phyloP scores from a whole-genome alignment of 2,329 filamentous ascomycete genomes.

The Meredithiella fracta region DNA sequence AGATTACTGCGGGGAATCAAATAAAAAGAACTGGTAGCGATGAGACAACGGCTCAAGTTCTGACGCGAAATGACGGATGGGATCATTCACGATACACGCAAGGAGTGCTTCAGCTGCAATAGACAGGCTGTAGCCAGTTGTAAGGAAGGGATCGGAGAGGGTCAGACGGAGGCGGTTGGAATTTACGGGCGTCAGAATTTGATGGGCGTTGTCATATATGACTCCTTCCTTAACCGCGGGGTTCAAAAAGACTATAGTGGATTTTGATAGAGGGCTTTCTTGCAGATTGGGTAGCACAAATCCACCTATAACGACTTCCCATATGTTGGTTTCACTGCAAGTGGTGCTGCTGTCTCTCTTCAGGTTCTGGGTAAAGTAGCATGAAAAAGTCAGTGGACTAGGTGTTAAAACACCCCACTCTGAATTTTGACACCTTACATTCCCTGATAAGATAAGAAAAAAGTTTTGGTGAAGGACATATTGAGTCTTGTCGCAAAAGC shows the following conservation, averaged over 20 bases:
- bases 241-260: constrained; percentile 3
- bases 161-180: not conserved
- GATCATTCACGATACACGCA: constrained; percentile 10
- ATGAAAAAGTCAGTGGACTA: not conserved
- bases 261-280: constrained; percentile 2
- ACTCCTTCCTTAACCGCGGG: not conserved
- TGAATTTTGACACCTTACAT: not conserved
- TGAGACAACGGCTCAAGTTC: constrained; percentile 1
- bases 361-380: not conserved
- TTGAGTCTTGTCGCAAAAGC: not conserved
- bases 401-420: not conserved
- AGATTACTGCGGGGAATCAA: not conserved
- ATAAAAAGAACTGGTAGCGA: not conserved
- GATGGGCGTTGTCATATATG: constrained; percentile 1
- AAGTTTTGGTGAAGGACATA: constrained; percentile 8
- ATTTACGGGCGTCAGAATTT: constrained; percentile 7
- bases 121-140: constrained; percentile 7
- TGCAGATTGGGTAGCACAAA: not conserved
- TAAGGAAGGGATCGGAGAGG: not conserved
- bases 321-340: not conserved
- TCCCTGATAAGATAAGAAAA: constrained; percentile 13
- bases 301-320: not conserved
- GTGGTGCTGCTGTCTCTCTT: not conserved
- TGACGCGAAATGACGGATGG: not conserved
- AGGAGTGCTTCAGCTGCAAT: constrained; percentile 5